Evolutionary conservation across 352 stramenopile species (phyloP).

Genomic region (Halophytophthora batemanensis): DNA sequence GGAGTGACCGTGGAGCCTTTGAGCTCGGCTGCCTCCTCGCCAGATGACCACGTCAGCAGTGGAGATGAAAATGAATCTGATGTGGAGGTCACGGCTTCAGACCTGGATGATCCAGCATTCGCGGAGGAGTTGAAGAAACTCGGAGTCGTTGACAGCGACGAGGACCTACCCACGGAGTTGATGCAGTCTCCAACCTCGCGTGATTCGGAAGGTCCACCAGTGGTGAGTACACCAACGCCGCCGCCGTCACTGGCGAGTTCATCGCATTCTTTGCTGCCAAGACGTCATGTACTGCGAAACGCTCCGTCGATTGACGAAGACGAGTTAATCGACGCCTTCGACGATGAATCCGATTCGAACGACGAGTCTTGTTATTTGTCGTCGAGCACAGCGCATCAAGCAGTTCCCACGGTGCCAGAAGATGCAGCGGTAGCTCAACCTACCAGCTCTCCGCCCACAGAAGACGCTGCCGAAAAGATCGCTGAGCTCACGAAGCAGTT

Average conservation of each 20-base stretch:
- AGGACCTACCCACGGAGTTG: not conserved
- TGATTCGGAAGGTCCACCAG: too few species aligned
- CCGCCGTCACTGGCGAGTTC: not conserved
- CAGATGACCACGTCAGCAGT: slow-evolving; percentile 3
- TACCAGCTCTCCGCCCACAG: not conserved
- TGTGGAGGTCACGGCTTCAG: slow-evolving; percentile 52
- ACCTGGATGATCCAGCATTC: slow-evolving; percentile 58
- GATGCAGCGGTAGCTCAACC: not conserved
- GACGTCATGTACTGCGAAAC: slow-evolving; percentile 20
- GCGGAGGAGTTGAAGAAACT: slow-evolving; percentile 41
- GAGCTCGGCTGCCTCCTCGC: slow-evolving; percentile 11
- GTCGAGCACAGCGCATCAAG: slow-evolving; percentile 11
- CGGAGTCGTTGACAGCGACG: slow-evolving; percentile 1
- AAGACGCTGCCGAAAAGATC: slow-evolving; percentile 9
- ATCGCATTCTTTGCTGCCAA: slow-evolving; percentile 2
- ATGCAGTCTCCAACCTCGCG: not conserved
- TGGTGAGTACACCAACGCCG: not conserved
- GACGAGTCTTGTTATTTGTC: slow-evolving; percentile 19
- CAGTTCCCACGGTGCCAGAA: slow-evolving; percentile 5
- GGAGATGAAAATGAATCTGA: slow-evolving; percentile 24
- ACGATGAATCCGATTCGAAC: slow-evolving; percentile 43
- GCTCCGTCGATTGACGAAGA: slow-evolving; percentile 47
- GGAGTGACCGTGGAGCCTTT: slow-evolving; percentile 5
- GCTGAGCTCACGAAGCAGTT: slow-evolving; percentile 43
- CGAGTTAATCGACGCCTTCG: slow-evolving; percentile 69